Evolutionary conservation across 441 rosid genomes (phyloP), one percentile per base, ranked within the genome.

Genomic region (Gossypium gossypioides): DNA sequence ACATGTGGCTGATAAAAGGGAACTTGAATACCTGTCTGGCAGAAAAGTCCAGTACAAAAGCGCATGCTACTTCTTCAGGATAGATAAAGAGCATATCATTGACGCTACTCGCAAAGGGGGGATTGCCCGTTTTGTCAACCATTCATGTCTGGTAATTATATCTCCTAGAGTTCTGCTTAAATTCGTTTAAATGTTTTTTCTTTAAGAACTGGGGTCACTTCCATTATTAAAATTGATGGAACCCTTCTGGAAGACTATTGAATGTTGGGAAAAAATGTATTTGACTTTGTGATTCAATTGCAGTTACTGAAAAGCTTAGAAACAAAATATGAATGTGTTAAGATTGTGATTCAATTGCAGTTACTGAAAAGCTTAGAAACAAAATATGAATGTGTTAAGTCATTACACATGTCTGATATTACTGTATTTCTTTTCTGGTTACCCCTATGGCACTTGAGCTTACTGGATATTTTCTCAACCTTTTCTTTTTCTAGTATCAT

Each of bases 41-140:
- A 76, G 81, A 77, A 84, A 81, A 68, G 78, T 86, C 62, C 90
- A 86, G 75, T 84, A 83, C 65, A 81, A 86, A 75, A 81, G 87
- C 71, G 90, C 90, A 13, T 86, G 87, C 72, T 85, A 86, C 75
- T 86, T 86, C 75, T 86, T 86, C 79, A 86, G 84, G 79, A 86
- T 86, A 69, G 90, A 86, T 68, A 83, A 83, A 78, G 90, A 86
- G 74, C 85, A 84, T 73, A 83, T 86, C 34, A 86, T 86, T 42
- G 90, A 86, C 75, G 88, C 90, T 24, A 85, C 90, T 25, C 72
- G 79, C 22, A 83, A 81, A 57, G 90, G 88, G 44, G 88, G 88
- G 2, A 86, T 86, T 75, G 88, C 88, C 34, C 88, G 90, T 57
- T 86, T 86, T 83, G 90, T 84, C 76, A 84, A 86, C 60, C 90